These are phyloP conservation scores for Irpex rosettiformis DNA, from an alignment of 1,284 basidiomycete species.

Conservation along the genomic window DNA sequence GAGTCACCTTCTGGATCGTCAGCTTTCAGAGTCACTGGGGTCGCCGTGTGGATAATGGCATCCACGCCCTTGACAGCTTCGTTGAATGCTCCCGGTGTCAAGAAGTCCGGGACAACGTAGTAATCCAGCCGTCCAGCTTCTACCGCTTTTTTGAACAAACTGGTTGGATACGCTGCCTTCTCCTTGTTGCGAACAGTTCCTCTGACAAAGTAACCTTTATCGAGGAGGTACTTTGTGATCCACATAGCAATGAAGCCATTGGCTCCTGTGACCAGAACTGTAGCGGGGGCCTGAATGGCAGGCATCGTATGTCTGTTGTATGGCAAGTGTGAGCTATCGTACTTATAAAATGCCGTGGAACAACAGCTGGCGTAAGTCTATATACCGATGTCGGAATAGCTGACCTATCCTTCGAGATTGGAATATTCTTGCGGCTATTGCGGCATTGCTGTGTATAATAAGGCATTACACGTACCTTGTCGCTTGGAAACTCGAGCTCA, in stretches of 20 bases:
- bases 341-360: not conserved
- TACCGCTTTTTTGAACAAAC: not conserved
- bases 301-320: slow-evolving; percentile 23
- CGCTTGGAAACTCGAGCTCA: no score
- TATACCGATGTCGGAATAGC: not conserved
- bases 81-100: slow-evolving; percentile 19
- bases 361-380: not conserved
- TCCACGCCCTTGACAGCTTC: slow-evolving; percentile 38
- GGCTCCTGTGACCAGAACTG: slow-evolving; percentile 29
- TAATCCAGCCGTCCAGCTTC: not conserved
- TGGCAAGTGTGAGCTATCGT: not conserved
- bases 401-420: not conserved
- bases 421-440: not conserved
- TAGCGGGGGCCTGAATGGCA: slow-evolving; percentile 54
- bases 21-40: slow-evolving; percentile 34
- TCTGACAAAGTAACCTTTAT: slow-evolving; percentile 40
- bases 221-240: slow-evolving; percentile 31
- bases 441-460: not conserved
- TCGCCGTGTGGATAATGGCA: slow-evolving; percentile 41
- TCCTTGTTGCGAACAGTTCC: slow-evolving; percentile 21
- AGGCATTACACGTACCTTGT: not conserved
- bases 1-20: slow-evolving; percentile 31
- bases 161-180: not conserved
- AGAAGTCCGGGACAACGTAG: not conserved
- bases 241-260: slow-evolving; percentile 34